Percentiles rank a stretch among this genome's conserved stretches.
phyloP scores from a whole-genome alignment of 2,329 filamentous ascomycete species.

The Trichoderma cornu-damae region DNA sequence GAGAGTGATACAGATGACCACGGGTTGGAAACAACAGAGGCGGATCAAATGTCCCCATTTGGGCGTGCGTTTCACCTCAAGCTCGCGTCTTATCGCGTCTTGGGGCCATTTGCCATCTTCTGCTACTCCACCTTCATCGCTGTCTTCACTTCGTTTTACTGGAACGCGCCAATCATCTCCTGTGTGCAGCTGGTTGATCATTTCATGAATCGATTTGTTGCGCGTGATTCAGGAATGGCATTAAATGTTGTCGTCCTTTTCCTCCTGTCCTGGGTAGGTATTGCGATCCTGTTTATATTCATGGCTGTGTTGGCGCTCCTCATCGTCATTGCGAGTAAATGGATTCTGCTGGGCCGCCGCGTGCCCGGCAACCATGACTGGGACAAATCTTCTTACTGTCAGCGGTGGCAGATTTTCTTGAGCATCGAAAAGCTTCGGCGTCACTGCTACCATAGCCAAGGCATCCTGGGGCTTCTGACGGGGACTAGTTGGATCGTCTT shows the following conservation, averaged over 20 bases:
- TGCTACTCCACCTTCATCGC: constrained; percentile 45
- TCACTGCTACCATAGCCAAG: constrained; percentile 45
- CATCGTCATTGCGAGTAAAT: constrained; percentile 45
- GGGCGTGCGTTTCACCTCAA: constrained; percentile 52
- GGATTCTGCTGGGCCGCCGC: constrained; percentile 47
- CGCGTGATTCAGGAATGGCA: constrained; percentile 25
- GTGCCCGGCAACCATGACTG: constrained; percentile 51
- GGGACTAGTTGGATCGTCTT: constrained; percentile 48
- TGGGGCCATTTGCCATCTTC: constrained; percentile 44
- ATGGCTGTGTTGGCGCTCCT: constrained; percentile 41
- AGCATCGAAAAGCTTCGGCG: constrained; percentile 47
- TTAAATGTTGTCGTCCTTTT: constrained; percentile 38
- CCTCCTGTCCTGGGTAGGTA: constrained; percentile 35
- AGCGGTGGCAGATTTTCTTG: constrained; percentile 53
- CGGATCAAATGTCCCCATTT: constrained; percentile 40
- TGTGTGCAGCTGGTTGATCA: constrained; percentile 43
- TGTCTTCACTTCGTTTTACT: constrained; percentile 45
- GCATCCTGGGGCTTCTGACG: constrained; percentile 49
- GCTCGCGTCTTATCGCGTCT: constrained; percentile 46
- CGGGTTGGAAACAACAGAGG: not conserved
- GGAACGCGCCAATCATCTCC: constrained; percentile 46
- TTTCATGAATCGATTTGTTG: constrained; percentile 26
- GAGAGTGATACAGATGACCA: constrained; percentile 22
- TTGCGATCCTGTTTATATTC: constrained; percentile 39
- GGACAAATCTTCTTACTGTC: constrained; percentile 53